Evolutionary conservation across 2,329 filamentous ascomycete genomes (phyloP), one percentile per base, ranked within the genome.

Genomic region (Alternaria infectoria): DNA sequence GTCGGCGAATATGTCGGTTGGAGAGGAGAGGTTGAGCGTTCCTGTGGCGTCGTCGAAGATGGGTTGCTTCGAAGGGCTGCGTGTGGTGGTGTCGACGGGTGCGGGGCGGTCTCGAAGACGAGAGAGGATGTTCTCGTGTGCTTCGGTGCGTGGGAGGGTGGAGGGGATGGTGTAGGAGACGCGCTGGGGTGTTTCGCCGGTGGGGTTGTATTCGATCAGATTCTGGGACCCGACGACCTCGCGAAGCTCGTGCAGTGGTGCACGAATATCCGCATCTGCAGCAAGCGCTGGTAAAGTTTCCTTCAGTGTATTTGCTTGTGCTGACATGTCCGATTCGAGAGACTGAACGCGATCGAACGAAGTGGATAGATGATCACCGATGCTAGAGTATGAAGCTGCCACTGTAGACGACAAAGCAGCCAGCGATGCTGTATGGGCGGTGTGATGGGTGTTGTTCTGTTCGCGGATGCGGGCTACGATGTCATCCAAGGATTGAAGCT

Each of bases 401-500:
- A 96, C 91, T 1, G 89, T 90, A 17, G 80, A 83, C 0, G 90
- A 88, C 30, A 97, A 84, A 10, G 81, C 81, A 32, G 86, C 81
- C n/a, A 97, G 82, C 1, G 89, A 91, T n/a, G 84, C 78, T 2
- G 85, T 80, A 67, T 96, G 92, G 25, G 87, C 86, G 25, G 89
- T 85, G 77, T 96, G 90, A 75, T 97, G 93, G 17, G 85, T 84
- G 28, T 90, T 88, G 77, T 97, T 98, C 73, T 96, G 91, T 2
- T 87, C 88, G 64, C 90, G 89, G 54, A 96, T 93, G 30, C 92
- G 89, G 30, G 90, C 87, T 43, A 98, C 93, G 72, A 97, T 97
- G 69, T 95, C 92, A 73, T 98, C 95, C 8, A 99, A 86, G 1
- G 93, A 92, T 60, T 90, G 88, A 87, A 99, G 94, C 79, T 98